Percentiles rank a stretch among this genome's conserved stretches.
These are phyloP conservation scores for Talaromyces sp. DNA, from an alignment of 2,329 filamentous ascomycete genomes.

Conservation along the genomic window DNA sequence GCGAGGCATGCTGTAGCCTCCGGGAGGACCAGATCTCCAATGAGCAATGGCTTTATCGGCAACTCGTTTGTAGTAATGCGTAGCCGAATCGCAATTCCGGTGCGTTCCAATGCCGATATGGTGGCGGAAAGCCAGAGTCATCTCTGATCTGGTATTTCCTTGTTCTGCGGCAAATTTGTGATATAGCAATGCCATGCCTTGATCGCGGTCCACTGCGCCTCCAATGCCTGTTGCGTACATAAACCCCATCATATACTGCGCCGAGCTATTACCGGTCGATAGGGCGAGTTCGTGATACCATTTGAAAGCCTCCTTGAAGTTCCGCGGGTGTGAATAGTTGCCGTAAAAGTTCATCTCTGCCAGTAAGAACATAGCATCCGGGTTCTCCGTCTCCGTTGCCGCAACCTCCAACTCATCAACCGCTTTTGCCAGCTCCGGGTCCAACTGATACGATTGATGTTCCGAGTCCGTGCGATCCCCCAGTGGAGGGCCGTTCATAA, in stretches of 20 bases:
- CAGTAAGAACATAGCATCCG: constrained; percentile 82
- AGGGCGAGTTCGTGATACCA: constrained; percentile 75
- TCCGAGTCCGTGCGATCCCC: constrained; percentile 35
- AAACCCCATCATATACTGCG: constrained; percentile 91
- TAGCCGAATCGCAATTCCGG: constrained; percentile 78
- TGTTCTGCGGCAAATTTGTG: constrained; percentile 87
- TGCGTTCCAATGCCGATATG: constrained; percentile 79
- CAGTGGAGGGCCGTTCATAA: constrained; percentile 57
- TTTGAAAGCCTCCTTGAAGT: constrained; percentile 73
- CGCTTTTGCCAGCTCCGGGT: constrained; percentile 49
- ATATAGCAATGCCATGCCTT: constrained; percentile 87
- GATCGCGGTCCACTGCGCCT: constrained; percentile 72
- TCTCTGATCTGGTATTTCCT: constrained; percentile 80
- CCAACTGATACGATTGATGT: constrained; percentile 28
- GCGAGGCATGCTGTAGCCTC: constrained; percentile 70
- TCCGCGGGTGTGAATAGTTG: constrained; percentile 80
- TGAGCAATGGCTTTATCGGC: constrained; percentile 89
- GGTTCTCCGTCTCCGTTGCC: constrained; percentile 48
- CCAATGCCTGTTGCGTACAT: constrained; percentile 94
- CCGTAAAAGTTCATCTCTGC: constrained; percentile 97
- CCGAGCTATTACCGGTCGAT: constrained; percentile 78
- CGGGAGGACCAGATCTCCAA: constrained; percentile 84
- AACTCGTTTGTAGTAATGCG: constrained; percentile 84
- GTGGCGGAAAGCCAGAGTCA: constrained; percentile 86
- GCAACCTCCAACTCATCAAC: constrained; percentile 56